These are phyloP conservation scores for Leccinum broughii DNA, from an alignment of 768 basidiomycete species.

Conservation along the genomic window DNA sequence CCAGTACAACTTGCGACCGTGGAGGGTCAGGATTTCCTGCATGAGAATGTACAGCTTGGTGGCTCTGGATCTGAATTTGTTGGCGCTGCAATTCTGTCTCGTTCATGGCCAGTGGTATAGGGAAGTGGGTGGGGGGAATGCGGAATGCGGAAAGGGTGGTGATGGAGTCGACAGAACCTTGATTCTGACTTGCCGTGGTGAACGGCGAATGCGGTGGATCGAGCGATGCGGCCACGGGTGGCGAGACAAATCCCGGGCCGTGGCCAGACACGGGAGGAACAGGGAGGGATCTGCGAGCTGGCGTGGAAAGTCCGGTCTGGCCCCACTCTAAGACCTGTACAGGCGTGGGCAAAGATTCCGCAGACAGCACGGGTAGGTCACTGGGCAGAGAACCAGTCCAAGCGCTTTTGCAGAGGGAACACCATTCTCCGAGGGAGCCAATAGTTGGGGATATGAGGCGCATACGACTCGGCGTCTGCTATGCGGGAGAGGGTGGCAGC, in stretches of 20 bases:
- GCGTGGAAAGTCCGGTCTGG: slow-evolving; percentile 18
- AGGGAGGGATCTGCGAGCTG: slow-evolving; percentile 14
- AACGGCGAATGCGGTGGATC: slow-evolving; percentile 31
- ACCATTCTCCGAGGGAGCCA: slow-evolving; percentile 47
- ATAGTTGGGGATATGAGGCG: slow-evolving; percentile 66
- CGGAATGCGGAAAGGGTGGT: slow-evolving; percentile 58
- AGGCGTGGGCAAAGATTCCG: background rate
- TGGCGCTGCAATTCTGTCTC: slow-evolving; percentile 31
- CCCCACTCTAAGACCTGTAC: background rate
- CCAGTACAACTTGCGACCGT: slow-evolving; percentile 1
- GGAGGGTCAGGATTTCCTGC: slow-evolving; percentile 1
- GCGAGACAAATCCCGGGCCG: slow-evolving; percentile 10
- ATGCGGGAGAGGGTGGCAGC: slow-evolving; percentile 67
- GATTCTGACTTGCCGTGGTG: slow-evolving; percentile 16
- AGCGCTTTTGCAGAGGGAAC: slow-evolving; percentile 71
- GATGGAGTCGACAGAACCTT: slow-evolving; percentile 46
- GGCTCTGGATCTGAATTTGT: slow-evolving; percentile 25
- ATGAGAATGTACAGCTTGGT: slow-evolving; percentile 11
- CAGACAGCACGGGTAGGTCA: slow-evolving; percentile 26
- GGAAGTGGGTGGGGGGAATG: slow-evolving; percentile 69
- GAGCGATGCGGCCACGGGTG: slow-evolving; percentile 1
- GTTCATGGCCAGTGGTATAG: slow-evolving; percentile 48
- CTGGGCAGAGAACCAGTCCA: slow-evolving; percentile 53
- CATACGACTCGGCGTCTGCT: slow-evolving; percentile 79
- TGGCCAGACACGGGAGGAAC: slow-evolving; percentile 17